Percentiles rank a stretch among this genome's conserved stretches.
These are phyloP conservation scores for Ceratocystis cacaofunesta DNA, from an alignment of 2,329 filamentous ascomycete species.

Conservation along the genomic window DNA sequence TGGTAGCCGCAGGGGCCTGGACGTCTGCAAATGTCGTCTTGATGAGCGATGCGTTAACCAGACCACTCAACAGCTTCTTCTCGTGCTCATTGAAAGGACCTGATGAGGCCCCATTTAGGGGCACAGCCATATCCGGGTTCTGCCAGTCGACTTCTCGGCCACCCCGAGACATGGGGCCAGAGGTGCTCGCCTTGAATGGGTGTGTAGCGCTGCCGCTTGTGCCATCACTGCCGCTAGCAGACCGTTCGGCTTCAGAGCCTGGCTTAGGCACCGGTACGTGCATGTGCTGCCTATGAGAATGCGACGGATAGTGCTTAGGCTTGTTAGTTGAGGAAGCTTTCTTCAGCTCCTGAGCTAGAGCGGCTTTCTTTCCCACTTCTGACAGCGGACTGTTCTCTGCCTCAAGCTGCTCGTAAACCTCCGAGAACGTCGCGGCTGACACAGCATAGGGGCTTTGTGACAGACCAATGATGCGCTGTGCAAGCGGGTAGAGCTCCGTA, in stretches of 20 bases:
- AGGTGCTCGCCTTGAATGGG: not conserved
- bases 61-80: slow-evolving; percentile 63
- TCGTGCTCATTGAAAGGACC: slow-evolving; percentile 54
- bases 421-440: slow-evolving; percentile 6
- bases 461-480: slow-evolving; percentile 12
- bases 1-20: slow-evolving; percentile 65
- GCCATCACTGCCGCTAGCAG: not conserved
- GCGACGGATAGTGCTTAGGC: slow-evolving; percentile 3
- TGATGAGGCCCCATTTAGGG: not conserved
- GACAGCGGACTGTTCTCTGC: slow-evolving; percentile 7
- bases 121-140: slow-evolving; percentile 4
- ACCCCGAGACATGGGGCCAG: slow-evolving; percentile 9
- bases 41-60: slow-evolving; percentile 69
- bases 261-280: slow-evolving; percentile 9
- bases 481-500: slow-evolving; percentile 15
- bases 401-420: slow-evolving; percentile 11
- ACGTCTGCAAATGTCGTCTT: slow-evolving; percentile 79
- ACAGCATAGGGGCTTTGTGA: slow-evolving; percentile 12
- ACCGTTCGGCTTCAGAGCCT: not conserved
- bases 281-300: slow-evolving; percentile 9
- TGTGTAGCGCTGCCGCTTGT: not conserved
- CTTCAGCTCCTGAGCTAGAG: not conserved
- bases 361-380: slow-evolving; percentile 14
- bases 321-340: not conserved
- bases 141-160: slow-evolving; percentile 7